A percentile compares a stretch with the other conserved stretches of the same genome.
Conservation (phyloP, 345 rosid genomes). For the Populus ilicifolia region DNA sequence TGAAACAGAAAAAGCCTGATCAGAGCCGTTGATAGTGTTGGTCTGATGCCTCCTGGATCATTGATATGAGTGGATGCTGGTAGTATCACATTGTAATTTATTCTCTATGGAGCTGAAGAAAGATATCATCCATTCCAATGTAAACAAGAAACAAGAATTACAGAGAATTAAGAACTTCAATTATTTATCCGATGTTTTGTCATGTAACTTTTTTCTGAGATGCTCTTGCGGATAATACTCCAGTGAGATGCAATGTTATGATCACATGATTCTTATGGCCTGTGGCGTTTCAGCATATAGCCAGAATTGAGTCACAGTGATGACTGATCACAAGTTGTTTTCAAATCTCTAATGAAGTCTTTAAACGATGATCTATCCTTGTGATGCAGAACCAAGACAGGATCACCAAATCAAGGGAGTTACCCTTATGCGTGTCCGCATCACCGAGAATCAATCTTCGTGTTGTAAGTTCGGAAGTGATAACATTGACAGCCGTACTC, state of each 20-base stretch:
- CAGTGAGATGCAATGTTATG: neutral
- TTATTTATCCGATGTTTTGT: conserved; percentile 5
- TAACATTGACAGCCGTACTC: neutral
- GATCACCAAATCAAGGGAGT: too few species aligned
- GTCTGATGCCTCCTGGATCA: conserved; percentile 6
- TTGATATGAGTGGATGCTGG: neutral
- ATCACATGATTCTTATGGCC: neutral
- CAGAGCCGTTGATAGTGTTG: neutral
- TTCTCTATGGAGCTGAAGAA: neutral
- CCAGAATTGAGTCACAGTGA: neutral
- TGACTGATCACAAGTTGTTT: neutral
- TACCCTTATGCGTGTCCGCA: too few species aligned
- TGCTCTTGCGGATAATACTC: neutral
- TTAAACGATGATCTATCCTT: neutral
- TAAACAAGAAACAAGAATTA: conserved; percentile 6
- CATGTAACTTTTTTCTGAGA: neutral
- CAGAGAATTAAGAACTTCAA: conserved; percentile 17
- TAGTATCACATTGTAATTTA: neutral
- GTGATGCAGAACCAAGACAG: neutral
- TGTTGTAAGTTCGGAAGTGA: neutral
- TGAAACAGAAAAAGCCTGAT: neutral
- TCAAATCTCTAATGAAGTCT: neutral
- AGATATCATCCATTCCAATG: neutral
- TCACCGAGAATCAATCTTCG: neutral
- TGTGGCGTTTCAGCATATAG: too few species aligned